These are phyloP conservation scores for Ceratopteris richardii DNA, from an alignment of 75 land plant genomes.

Conservation along the genomic window DNA sequence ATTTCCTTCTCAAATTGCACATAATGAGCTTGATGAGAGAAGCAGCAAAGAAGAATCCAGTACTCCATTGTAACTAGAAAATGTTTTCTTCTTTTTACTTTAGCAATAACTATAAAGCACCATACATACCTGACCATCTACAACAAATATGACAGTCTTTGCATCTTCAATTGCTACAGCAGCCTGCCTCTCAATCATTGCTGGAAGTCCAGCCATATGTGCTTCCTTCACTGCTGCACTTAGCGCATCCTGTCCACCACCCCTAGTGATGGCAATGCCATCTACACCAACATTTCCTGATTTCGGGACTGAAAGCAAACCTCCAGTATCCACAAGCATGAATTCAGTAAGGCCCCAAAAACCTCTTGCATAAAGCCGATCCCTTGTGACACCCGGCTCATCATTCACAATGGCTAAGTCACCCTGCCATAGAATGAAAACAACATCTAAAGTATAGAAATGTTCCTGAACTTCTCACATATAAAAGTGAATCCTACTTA, in stretches of 20 bases:
- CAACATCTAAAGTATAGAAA: no score
- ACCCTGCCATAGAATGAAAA: constrained; percentile 33
- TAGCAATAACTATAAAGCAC: not conserved
- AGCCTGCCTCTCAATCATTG: constrained; percentile 96
- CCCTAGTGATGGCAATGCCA: constrained; percentile 62
- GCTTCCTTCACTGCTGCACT: constrained; percentile 68
- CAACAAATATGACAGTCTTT: constrained; percentile 73
- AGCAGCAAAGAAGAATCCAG: no score
- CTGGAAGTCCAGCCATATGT: constrained; percentile 77
- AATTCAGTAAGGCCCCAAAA: constrained; percentile 78
- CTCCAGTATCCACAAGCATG: constrained; percentile 97
- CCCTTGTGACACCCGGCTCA: constrained; percentile 98
- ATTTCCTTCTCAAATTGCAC: no score
- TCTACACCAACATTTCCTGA: constrained; percentile 57
- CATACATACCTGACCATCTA: constrained; percentile 81
- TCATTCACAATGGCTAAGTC: constrained; percentile 91
- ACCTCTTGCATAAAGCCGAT: constrained; percentile 86
- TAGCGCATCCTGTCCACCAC: constrained; percentile 79
- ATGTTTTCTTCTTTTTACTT: no score
- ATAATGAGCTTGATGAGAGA: no score
- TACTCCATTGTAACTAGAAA: no score
- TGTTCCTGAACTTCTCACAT: no score
- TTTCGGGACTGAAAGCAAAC: constrained; percentile 68
- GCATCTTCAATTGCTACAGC: constrained; percentile 82
- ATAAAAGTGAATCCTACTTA: constrained; percentile 27